A percentile compares a stretch with the other conserved stretches of the same genome.
Conservation (phyloP, 2,329 filamentous ascomycete genomes). For the Botryotinia calthae region DNA sequence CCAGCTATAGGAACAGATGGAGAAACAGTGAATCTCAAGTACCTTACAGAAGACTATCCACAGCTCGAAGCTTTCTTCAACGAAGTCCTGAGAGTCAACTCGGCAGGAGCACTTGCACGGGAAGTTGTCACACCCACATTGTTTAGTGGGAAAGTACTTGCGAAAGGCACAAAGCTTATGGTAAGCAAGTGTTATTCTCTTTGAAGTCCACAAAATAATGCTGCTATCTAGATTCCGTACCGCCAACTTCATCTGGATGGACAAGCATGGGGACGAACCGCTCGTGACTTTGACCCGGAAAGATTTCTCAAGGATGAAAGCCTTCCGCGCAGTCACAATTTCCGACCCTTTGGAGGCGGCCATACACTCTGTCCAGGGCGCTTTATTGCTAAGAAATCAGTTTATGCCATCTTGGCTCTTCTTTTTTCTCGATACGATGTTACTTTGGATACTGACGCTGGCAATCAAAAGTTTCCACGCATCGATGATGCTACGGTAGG, state of each 20-base stretch:
- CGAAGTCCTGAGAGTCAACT: conserved; percentile 14
- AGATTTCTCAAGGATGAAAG: conserved; percentile 10
- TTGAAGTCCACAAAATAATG: conserved; percentile 52
- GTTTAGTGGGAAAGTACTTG: not conserved
- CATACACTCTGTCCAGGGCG: conserved; percentile 14
- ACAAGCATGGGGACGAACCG: conserved; percentile 3
- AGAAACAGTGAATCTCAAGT: not conserved
- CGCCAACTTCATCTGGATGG: conserved; percentile 18
- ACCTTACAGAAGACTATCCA: conserved; percentile 8
- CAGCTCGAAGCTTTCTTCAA: conserved; percentile 13
- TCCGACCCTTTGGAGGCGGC: conserved; percentile 16
- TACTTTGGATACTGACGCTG: not conserved
- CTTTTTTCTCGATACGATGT: not conserved
- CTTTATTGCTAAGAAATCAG: conserved; percentile 2
- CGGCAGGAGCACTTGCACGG: conserved; percentile 13
- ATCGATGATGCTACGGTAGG: not conserved
- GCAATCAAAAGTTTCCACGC: not conserved
- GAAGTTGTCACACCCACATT: not conserved
- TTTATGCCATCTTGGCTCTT: not conserved
- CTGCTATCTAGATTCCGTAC: not conserved
- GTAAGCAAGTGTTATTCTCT: conserved; percentile 27
- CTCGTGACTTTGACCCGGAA: conserved; percentile 12
- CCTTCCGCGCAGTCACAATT: not conserved
- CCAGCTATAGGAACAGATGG: not conserved
- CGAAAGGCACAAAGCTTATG: conserved; percentile 12